Evolutionary conservation across 371 early-diverging fungal genomes (phyloP).

Genomic region (Smittium culicis): DNA sequence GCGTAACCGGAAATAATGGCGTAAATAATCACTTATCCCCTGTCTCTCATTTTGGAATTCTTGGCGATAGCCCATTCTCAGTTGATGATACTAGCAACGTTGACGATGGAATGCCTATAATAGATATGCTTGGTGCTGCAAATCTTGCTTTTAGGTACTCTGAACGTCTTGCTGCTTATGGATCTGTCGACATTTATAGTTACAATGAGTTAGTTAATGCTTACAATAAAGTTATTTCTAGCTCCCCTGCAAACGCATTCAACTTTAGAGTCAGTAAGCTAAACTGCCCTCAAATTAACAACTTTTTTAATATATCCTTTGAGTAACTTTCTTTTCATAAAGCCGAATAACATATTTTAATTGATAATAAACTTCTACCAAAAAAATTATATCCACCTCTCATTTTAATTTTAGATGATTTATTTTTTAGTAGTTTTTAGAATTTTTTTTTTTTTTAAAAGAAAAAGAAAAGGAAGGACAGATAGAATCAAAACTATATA

Average conservation of each 20-base stretch:
- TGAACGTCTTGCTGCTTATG: not conserved
- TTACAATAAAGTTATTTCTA: not conserved
- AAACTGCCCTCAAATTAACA: not conserved
- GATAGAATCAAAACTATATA: no score
- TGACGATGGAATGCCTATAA: not conserved
- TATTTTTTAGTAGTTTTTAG: not conserved
- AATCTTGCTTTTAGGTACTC: not conserved
- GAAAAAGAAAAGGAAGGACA: not conserved
- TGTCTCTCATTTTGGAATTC: not conserved
- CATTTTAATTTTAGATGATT: constrained; percentile 3
- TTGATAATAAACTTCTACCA: no score
- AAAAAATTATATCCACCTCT: no score
- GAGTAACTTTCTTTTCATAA: no score
- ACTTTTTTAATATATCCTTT: not conserved
- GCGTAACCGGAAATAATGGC: not conserved
- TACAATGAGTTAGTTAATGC: not conserved
- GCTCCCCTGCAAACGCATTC: not conserved
- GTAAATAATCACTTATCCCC: not conserved
- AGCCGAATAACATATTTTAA: not conserved
- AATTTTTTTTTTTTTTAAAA: not conserved
- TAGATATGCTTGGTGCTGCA: not conserved
- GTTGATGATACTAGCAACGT: not conserved
- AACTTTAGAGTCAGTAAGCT: constrained; percentile 1
- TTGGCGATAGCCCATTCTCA: not conserved
- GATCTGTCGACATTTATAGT: not conserved